Conservation (phyloP, 169 alveolate species). For the Perkinsus olseni region DNA sequence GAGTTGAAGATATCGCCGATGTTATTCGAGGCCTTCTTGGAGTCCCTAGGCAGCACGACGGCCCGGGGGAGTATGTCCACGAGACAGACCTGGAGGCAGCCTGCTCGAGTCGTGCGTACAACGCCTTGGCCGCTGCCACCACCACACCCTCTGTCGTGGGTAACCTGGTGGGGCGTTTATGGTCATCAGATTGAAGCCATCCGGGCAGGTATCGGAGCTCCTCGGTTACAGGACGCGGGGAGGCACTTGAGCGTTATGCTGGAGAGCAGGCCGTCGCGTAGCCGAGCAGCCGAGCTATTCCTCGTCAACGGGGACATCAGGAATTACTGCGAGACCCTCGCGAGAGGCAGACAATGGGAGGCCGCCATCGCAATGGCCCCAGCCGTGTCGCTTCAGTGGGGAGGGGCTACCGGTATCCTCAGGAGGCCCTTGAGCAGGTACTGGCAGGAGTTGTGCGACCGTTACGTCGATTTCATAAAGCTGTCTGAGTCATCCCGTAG, state of each 20-base stretch:
- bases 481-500: background rate
- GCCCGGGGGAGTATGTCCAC: background rate
- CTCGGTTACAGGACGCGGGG: background rate
- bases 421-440: background rate
- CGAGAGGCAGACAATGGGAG: conserved; percentile 33
- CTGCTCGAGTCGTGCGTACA: background rate
- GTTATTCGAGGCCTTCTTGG: background rate
- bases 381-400: background rate
- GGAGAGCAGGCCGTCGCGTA: conserved; percentile 7
- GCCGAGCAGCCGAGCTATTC: conserved; percentile 24
- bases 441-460: background rate
- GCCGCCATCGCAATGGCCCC: conserved; percentile 48
- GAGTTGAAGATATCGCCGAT: background rate
- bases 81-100: background rate
- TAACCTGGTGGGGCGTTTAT: background rate
- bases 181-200: background rate
- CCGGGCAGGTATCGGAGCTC: conserved; percentile 8
- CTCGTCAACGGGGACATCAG: conserved; percentile 25
- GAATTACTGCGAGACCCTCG: conserved; percentile 36
- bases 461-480: background rate
- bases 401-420: background rate
- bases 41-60: background rate
- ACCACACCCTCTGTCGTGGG: background rate
- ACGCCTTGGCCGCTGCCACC: conserved; percentile 13
- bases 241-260: conserved; percentile 13